phyloP scores from a whole-genome alignment of 805 yeast genomes.

The Babjeviella inositovora region DNA sequence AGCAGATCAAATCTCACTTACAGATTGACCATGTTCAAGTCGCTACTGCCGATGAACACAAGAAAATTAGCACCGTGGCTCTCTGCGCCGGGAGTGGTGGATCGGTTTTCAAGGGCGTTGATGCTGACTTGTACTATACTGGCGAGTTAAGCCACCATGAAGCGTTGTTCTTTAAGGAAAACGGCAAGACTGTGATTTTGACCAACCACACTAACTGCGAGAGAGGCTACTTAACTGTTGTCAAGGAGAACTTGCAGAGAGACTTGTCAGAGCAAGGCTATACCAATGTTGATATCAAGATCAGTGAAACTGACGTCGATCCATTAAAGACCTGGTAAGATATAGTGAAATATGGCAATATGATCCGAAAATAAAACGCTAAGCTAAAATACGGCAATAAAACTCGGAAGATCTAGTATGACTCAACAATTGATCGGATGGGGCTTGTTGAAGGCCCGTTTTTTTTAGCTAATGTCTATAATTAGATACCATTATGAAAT shows the following conservation, averaged over 20 bases:
- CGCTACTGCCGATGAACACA: slow-evolving; percentile 19
- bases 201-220: slow-evolving; percentile 92
- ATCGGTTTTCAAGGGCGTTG: slow-evolving; percentile 44
- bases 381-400: too few relatives aligned
- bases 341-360: too few relatives aligned
- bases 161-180: slow-evolving; percentile 52
- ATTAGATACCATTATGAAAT: too few relatives aligned
- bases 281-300: slow-evolving; percentile 19
- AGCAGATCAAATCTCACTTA: slow-evolving; percentile 34
- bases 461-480: too few relatives aligned
- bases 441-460: too few relatives aligned
- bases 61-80: slow-evolving; percentile 41
- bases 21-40: slow-evolving; percentile 45
- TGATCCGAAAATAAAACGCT: too few relatives aligned
- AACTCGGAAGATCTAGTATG: too few relatives aligned
- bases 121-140: slow-evolving; percentile 63
- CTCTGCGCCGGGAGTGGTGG: slow-evolving; percentile 95
- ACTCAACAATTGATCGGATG: too few relatives aligned
- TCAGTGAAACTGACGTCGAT: slow-evolving; percentile 47
- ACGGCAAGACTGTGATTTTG: slow-evolving; percentile 54
- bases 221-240: slow-evolving; percentile 54
- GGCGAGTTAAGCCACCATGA: slow-evolving; percentile 97
- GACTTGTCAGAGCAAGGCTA: slow-evolving; percentile 16
- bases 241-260: slow-evolving; percentile 28
- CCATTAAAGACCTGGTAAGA: too few relatives aligned